A percentile compares a stretch with the other conserved stretches of the same genome.
phyloP scores from a whole-genome alignment of 495 filamentous ascomycete species.

The Penicillium egyptiacum region DNA sequence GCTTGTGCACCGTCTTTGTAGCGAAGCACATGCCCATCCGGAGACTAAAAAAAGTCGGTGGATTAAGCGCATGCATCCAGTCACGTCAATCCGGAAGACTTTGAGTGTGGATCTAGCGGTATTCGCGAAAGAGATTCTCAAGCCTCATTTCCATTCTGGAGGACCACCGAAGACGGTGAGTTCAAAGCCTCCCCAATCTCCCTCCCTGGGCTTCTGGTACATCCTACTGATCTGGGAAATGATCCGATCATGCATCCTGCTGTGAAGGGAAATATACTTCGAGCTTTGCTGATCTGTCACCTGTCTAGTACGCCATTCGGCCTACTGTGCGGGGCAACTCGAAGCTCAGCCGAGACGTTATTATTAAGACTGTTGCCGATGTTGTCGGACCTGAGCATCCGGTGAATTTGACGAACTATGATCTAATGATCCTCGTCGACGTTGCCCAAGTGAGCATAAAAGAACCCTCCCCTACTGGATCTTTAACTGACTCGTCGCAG shows the following conservation, averaged over 20 bases:
- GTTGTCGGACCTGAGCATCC: constrained; percentile 67
- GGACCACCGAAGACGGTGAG: constrained; percentile 49
- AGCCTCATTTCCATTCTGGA: constrained; percentile 67
- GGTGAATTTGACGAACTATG: constrained; percentile 79
- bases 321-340: constrained; percentile 78
- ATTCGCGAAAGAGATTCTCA: constrained; percentile 68
- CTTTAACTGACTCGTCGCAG: constrained; percentile 40
- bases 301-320: constrained; percentile 83
- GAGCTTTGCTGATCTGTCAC: constrained; percentile 13
- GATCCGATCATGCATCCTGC: constrained; percentile 6
- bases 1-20: constrained; percentile 73
- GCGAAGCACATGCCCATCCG: constrained; percentile 55
- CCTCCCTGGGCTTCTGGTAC: not conserved
- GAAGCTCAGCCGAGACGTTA: constrained; percentile 64
- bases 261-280: constrained; percentile 4
- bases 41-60: constrained; percentile 66
- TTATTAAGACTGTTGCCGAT: constrained; percentile 79
- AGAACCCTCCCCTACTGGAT: not conserved
- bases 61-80: constrained; percentile 81
- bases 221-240: constrained; percentile 8
- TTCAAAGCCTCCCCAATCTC: constrained; percentile 5
- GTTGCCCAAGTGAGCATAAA: constrained; percentile 71
- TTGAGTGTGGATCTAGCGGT: constrained; percentile 72
- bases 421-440: constrained; percentile 83
- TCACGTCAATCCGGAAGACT: constrained; percentile 73